Base-by-base conservation (phyloP, 1,284 basidiomycete species). In the Blastosporella zonata region DNA sequence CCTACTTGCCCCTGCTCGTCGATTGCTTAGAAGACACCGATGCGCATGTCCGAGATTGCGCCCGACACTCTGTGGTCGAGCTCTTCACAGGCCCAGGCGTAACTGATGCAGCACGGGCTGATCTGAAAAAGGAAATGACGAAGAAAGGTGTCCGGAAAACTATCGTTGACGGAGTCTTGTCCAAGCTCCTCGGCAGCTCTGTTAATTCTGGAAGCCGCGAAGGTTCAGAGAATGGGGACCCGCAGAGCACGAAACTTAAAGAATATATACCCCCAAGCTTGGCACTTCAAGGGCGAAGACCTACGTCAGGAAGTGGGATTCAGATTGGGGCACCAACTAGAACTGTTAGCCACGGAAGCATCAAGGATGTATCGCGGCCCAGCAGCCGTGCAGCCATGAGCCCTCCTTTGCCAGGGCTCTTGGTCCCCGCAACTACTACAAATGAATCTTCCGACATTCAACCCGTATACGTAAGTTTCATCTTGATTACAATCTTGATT, bases 1-100 rank as follows among this genome's bases (percentile, higher is more conserved):
- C 90, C 1, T 96, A 91, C 67, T 78, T 97, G 23, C 69, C 88
- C 0, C 69, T 78, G 18, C 81, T 99, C 37, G 90, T 98, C 13
- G 89, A 86, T 47, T 73, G 86, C 35, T 76, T 99, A 18, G 90
- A 97, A 68, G 95, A 99, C 67, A 83, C 86, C 1, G 96, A 99
- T 63, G 82, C 87, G 3, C 81, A 82, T 55, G 96, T 99, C 41
- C 84, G 97, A 31, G 89, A 93, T 50, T 87, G 84, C 60, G 88
- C 96, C 1, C 79, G 86, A 43, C 75, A 81, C 59, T 87, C 92
- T 0, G 78, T 94, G 40, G 79, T 97, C 12, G 82, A 87, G 52
- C 77, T 99, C 37, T 94, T 97, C 61, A 84, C 90, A 0, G 87
- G 87, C 9, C 79, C 90, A 0, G 79, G 79, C 1, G 88, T 92